Base-by-base conservation (phyloP, 2,329 filamentous ascomycete species). In the Aschersonia sp. region DNA sequence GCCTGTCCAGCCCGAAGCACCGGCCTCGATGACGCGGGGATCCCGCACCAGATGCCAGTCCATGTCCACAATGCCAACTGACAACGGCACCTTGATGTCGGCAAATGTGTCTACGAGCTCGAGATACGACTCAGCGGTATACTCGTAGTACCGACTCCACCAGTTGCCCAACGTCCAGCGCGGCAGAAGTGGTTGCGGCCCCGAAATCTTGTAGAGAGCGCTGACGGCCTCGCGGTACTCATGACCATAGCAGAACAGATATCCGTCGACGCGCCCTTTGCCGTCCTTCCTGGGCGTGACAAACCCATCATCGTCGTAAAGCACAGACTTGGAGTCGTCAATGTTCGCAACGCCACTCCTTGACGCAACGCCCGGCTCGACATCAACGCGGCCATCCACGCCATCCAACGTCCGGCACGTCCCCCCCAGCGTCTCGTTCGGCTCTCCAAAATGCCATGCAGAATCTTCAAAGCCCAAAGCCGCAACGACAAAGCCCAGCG, bases 71-170 rank as follows among this genome's bases (percentile, higher is more conserved):
- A 82, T 76, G 2, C 71, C 77, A 5, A 80, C 75, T 4, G 70
- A 74, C 40, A 82, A 61, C 0, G 79, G 79, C 5, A 82, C 69
- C 0, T 66, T 59, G 30, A 74, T 61, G 6, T 61, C 59, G 4
- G 63, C 57, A 52, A 82, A 82, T 45, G 67, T 65, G 48, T 78
- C 73, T 66, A 82, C 74, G 12, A 83, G 64, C 10, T 62, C 59
- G 2, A 80, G 51, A 54, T 82, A 82, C 52, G 78, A 74, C 2
- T 72, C 63, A 31, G 70, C 67, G 0, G 63, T 65, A 55, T 82
- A 83, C 2, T 68, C 69, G 54, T 82, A 72, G 57, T 81, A 82
- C 5, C 79, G 66, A 44, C 72, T 77, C 78, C 78, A 82, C 78
- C 79, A 83, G 52, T 82, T 82, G 0, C 78, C 78, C 40, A 82